phyloP scores from a whole-genome alignment of 495 filamentous ascomycete genomes.

The Lindgomyces ingoldianus region DNA sequence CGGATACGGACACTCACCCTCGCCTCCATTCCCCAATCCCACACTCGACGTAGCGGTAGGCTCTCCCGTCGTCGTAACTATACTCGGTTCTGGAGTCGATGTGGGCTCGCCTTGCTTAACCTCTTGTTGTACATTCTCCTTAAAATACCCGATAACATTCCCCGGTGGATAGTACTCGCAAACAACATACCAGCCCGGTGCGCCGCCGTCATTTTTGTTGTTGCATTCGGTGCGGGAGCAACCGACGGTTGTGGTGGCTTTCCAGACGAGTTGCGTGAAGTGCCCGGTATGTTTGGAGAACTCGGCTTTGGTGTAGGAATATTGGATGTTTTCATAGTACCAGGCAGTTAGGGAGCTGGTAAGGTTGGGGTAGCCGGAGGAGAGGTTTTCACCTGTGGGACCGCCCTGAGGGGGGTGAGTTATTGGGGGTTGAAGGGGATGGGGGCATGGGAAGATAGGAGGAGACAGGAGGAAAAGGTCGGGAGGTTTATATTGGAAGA shows the following conservation, averaged over 20 bases:
- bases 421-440: not conserved
- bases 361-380: conserved; percentile 64
- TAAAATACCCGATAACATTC: conserved; percentile 66
- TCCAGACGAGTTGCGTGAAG: conserved; percentile 86
- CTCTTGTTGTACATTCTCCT: conserved; percentile 50
- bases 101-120: conserved; percentile 13
- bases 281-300: conserved; percentile 66
- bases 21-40: not conserved
- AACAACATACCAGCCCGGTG: conserved; percentile 70
- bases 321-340: conserved; percentile 63
- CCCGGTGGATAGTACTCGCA: conserved; percentile 79
- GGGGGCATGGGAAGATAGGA: not conserved
- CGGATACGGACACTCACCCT: not conserved
- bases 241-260: conserved; percentile 65
- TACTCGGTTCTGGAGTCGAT: not conserved
- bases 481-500: too few species aligned
- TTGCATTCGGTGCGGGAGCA: conserved; percentile 65
- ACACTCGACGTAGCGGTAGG: not conserved
- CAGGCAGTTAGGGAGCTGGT: conserved; percentile 64
- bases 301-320: conserved; percentile 54
- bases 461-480: not conserved
- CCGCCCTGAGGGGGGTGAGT: conserved; percentile 50
- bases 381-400: conserved; percentile 78
- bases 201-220: conserved; percentile 31
- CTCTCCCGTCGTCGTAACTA: not conserved